Evolutionary conservation across 2,329 filamentous ascomycete genomes (phyloP), one percentile per base, ranked within the genome.

Genomic region (Botryotinia narcissicola): DNA sequence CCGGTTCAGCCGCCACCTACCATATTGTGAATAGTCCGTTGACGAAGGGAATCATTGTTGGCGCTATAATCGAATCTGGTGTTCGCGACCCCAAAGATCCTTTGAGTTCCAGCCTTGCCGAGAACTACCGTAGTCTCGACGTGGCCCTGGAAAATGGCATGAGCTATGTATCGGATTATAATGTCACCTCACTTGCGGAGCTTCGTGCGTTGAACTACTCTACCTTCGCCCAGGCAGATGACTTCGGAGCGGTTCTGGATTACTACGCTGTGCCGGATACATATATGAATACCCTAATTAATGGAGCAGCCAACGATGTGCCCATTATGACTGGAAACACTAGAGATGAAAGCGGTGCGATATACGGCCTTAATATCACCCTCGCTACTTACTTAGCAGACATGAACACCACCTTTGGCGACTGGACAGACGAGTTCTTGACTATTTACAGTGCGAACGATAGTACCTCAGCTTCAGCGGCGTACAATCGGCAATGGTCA

Each of bases 1-100:
- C 84, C 4, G 83, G 83, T 20, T 86, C 82, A 32, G 84, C 84
- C 66, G 88, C 88, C 18, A 74, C 72, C 1, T 77, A 80, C 42
- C 77, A 80, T 63, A 77, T 78, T 35, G 72, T 81, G 46, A 80
- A 80, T 70, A 79, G 77, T 54, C 73, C 74, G 29, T 69, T 80
- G 16, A 77, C 77, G 4, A 76, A 77, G 37, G 79, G 78, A 29
- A 73, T 77, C 29, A 75, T 80, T 46, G 75, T 75, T 9, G 77
- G 78, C n/a, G 77, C 78, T 61, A 79, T 81, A 46, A 74, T 76
- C 29, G 76, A 81, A 75, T 78, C 76, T 62, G 79, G 80, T 42
- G 75, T 78, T 4, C 77, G 79, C 9, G 75, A 78, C 66, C 79
- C 79, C 20, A 74, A 75, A 46, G 78, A 81, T 60, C 79, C 79